phyloP scores from a whole-genome alignment of 2,329 filamentous ascomycete species.

The Keithomyces neogunnii region DNA sequence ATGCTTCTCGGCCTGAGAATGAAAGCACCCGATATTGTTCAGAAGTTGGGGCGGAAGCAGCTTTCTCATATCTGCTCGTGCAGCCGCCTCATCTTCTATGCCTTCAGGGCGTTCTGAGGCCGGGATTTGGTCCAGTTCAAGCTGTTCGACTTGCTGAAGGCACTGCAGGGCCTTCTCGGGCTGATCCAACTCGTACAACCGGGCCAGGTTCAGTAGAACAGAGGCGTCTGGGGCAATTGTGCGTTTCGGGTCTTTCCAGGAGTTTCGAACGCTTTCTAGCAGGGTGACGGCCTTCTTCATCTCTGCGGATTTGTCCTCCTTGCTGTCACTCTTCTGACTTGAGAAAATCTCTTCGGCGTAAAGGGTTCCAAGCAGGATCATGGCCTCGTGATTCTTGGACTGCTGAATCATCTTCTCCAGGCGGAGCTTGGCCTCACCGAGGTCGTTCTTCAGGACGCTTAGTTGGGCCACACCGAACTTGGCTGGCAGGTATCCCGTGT shows the following conservation, averaged over 20 bases:
- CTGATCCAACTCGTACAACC: slow-evolving; percentile 77
- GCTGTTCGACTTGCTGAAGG: slow-evolving; percentile 81
- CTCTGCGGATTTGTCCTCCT: slow-evolving; percentile 81
- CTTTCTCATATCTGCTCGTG: slow-evolving; percentile 59
- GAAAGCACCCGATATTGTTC: slow-evolving; percentile 96
- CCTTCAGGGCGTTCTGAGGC: slow-evolving; percentile 58
- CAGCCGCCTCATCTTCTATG: slow-evolving; percentile 45
- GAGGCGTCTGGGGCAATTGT: slow-evolving; percentile 73
- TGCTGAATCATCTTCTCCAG: slow-evolving; percentile 92
- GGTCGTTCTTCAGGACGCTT: slow-evolving; percentile 73
- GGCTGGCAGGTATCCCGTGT: slow-evolving; percentile 83
- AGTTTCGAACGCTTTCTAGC: slow-evolving; percentile 73
- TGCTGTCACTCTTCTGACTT: slow-evolving; percentile 59
- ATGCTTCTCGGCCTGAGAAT: slow-evolving; percentile 80
- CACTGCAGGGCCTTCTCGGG: slow-evolving; percentile 91
- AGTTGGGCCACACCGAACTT: slow-evolving; percentile 93
- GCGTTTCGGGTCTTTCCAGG: slow-evolving; percentile 92
- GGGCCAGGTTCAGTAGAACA: slow-evolving; percentile 83
- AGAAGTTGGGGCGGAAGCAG: slow-evolving; percentile 80
- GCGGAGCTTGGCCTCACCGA: slow-evolving; percentile 85
- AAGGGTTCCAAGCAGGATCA: slow-evolving; percentile 82
- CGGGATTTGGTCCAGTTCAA: slow-evolving; percentile 73
- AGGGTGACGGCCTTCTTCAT: slow-evolving; percentile 78
- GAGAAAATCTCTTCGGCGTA: slow-evolving; percentile 93
- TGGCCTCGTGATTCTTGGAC: slow-evolving; percentile 75